Evolutionary conservation across 2,329 filamentous ascomycete species (phyloP).

Genomic region (Fusarium verticillioides): DNA sequence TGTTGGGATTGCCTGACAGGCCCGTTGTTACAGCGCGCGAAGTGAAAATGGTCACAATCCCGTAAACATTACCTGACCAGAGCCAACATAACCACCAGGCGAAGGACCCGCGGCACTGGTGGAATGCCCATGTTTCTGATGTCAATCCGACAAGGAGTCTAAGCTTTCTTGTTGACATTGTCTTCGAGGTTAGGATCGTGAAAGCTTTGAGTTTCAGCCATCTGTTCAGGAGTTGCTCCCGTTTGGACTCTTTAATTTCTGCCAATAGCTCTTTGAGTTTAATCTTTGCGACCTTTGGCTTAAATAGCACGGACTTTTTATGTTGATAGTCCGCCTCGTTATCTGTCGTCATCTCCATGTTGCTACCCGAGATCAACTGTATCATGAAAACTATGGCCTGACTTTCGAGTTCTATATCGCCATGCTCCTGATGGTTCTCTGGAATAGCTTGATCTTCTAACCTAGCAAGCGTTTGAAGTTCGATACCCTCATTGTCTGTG

Average conservation of each 20-base stretch:
- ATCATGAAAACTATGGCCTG: not conserved
- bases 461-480: not conserved
- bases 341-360: fast-evolving
- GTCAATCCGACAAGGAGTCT: fast-evolving
- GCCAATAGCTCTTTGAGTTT: fast-evolving
- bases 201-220: not conserved
- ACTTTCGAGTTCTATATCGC: not conserved
- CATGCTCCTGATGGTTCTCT: fast-evolving
- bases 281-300: fast-evolving
- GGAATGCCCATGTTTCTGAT: not conserved
- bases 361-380: fast-evolving
- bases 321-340: not conserved
- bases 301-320: fast-evolving
- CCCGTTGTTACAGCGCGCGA: not conserved
- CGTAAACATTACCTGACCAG: not conserved
- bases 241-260: not conserved
- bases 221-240: not conserved
- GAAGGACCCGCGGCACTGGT: not conserved
- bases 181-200: fast-evolving
- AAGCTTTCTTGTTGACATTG: no score
- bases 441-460: not conserved
- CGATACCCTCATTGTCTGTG: fast-evolving
- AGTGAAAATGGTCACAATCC: not conserved
- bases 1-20: not conserved
- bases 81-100: not conserved